Evolutionary conservation across 208 protist genomes (phyloP).

Genomic region (Acanthamoeba royreba): DNA sequence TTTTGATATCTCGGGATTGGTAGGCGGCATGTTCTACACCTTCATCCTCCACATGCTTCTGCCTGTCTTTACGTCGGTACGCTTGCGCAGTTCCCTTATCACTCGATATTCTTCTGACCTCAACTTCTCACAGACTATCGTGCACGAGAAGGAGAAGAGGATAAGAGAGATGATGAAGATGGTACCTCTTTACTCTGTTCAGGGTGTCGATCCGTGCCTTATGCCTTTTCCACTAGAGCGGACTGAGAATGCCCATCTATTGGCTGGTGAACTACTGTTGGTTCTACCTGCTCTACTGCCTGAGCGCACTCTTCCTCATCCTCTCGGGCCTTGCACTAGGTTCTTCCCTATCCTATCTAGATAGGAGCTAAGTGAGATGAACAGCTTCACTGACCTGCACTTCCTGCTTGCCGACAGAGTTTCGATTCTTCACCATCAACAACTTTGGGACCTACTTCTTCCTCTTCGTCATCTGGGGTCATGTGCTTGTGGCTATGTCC

Average conservation of each 20-base stretch:
- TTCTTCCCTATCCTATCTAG: not conserved
- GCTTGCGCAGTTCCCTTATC: not conserved
- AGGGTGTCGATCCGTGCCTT: not conserved
- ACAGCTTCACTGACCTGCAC: not conserved
- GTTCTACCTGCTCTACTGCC: conserved; percentile 44
- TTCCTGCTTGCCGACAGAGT: not conserved
- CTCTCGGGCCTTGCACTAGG: not conserved
- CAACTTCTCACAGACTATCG: conserved; percentile 28
- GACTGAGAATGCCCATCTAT: conserved; percentile 51
- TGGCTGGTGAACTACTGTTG: conserved; percentile 46
- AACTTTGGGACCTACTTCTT: not conserved
- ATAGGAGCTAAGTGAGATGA: not conserved
- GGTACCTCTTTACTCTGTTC: not conserved
- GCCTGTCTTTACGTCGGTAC: conserved; percentile 27
- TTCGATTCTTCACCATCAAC: conserved; percentile 43
- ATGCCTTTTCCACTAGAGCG: not conserved
- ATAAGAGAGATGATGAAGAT: conserved; percentile 57
- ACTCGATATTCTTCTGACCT: not conserved
- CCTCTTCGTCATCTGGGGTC: conserved; percentile 41
- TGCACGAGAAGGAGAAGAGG: conserved; percentile 46
- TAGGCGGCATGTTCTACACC: not conserved
- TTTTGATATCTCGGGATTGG: not conserved
- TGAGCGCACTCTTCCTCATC: not conserved
- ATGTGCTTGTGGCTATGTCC: not conserved
- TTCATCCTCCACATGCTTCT: conserved; percentile 48